Conservation (phyloP, 1,284 basidiomycete genomes). For the Schizopora paradoxa region DNA sequence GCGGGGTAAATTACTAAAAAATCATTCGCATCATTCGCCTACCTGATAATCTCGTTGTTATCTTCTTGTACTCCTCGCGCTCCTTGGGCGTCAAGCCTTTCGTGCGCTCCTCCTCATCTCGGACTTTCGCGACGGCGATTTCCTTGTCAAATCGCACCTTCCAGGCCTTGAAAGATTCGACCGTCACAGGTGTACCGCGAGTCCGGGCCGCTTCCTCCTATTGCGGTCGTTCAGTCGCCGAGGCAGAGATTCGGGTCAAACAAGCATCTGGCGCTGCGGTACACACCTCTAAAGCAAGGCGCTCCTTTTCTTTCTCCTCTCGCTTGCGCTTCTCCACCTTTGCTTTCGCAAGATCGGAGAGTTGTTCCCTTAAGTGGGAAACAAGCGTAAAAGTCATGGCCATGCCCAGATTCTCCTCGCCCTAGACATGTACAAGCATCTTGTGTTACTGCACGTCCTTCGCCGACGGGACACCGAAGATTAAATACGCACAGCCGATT, state of each 20-base stretch:
- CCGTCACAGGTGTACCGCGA: conserved; percentile 85
- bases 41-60: conserved; percentile 68
- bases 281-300: conserved; percentile 69
- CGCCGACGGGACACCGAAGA: conserved; percentile 7
- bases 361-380: conserved; percentile 77
- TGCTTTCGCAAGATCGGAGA: conserved; percentile 58
- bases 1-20: neutral
- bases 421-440: conserved; percentile 45
- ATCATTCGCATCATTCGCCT: conserved; percentile 20
- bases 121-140: conserved; percentile 49
- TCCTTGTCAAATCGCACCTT: conserved; percentile 74
- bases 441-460: neutral
- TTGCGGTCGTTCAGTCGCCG: conserved; percentile 6
- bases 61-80: conserved; percentile 79
- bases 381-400: conserved; percentile 97
- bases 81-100: conserved; percentile 78
- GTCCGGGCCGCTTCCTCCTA: conserved; percentile 87
- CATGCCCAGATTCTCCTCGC: conserved; percentile 89
- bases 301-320: conserved; percentile 68
- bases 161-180: conserved; percentile 80
- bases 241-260: conserved; percentile 3
- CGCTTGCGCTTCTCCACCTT: conserved; percentile 54
- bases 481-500: conserved; percentile 50
- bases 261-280: neutral
- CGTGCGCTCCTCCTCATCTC: conserved; percentile 80